phyloP scores from a whole-genome alignment of 78 protist genomes.

The Thecamonas trahens region DNA sequence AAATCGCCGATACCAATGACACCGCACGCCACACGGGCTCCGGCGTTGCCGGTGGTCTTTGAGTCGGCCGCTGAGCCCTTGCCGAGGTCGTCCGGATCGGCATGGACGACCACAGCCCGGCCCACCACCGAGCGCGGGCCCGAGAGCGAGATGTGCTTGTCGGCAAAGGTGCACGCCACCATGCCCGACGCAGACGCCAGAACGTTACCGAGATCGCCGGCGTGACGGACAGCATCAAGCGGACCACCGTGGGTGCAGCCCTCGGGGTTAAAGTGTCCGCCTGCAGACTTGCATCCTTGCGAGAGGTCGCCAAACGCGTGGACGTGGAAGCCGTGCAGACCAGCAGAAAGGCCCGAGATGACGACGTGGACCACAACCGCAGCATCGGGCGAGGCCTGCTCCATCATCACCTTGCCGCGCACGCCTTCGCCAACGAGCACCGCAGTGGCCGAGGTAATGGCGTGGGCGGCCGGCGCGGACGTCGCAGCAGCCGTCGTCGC shows the following conservation, averaged over 20 bases:
- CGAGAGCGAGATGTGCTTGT: not conserved
- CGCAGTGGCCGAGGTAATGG: too few relatives aligned
- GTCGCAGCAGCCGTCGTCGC: too few relatives aligned
- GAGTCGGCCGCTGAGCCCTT: not conserved
- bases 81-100: not conserved
- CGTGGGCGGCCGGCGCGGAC: too few relatives aligned
- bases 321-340: slow-evolving; percentile 17
- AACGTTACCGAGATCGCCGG: slow-evolving; percentile 10
- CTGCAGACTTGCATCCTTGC: slow-evolving; percentile 7
- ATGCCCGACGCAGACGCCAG: too few relatives aligned
- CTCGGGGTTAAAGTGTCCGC: slow-evolving; percentile 15
- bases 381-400: too few relatives aligned
- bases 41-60: not conserved
- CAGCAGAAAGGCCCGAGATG: not conserved
- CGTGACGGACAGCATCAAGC: not conserved
- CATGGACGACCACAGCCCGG: not conserved
- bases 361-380: too few relatives aligned
- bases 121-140: not conserved
- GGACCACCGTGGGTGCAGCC: slow-evolving; percentile 16
- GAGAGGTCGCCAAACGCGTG: slow-evolving; percentile 10
- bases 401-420: too few relatives aligned
- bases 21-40: not conserved
- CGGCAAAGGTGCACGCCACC: too few relatives aligned
- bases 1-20: not conserved
- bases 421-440: too few relatives aligned